Evolutionary conservation across 2,329 filamentous ascomycete genomes (phyloP).

Genomic region (Botryotinia convoluta): DNA sequence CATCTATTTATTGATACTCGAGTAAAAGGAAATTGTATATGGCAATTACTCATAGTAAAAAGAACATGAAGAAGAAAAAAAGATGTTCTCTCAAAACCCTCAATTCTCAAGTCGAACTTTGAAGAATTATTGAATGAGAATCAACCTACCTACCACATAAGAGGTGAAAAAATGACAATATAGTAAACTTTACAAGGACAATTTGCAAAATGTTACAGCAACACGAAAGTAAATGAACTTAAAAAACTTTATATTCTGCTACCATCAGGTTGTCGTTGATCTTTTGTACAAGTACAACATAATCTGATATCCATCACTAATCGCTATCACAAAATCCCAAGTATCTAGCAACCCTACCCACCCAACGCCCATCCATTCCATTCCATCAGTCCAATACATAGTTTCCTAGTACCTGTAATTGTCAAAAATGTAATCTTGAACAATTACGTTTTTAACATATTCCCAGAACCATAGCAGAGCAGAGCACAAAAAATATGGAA

Average conservation of each 20-base stretch:
- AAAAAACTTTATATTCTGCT: not conserved
- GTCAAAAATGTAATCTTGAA: constrained; percentile 22
- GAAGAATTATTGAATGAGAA: too few species aligned
- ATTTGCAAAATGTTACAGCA: not conserved
- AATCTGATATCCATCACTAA: constrained; percentile 7
- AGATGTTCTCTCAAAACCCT: too few species aligned
- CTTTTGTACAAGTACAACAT: constrained; percentile 12
- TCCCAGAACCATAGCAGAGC: constrained; percentile 25
- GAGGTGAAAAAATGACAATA: too few species aligned
- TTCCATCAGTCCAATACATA: constrained; percentile 5
- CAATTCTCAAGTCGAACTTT: too few species aligned
- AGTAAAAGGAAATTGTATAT: not conserved
- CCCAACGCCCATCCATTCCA: constrained; percentile 1
- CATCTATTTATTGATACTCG: not conserved
- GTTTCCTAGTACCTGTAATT: not conserved
- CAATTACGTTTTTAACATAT: constrained; percentile 14
- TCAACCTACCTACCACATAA: not conserved
- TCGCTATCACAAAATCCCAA: not conserved
- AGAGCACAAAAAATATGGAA: constrained; percentile 29
- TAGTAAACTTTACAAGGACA: not conserved
- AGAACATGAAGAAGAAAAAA: too few species aligned
- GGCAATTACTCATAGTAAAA: not conserved
- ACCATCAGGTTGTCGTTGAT: not conserved
- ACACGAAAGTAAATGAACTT: not conserved
- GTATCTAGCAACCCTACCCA: not conserved